A percentile compares a stretch with the other conserved stretches of the same genome.
Conservation (phyloP, 495 filamentous ascomycete genomes). For the Bathelium albidoporum region DNA sequence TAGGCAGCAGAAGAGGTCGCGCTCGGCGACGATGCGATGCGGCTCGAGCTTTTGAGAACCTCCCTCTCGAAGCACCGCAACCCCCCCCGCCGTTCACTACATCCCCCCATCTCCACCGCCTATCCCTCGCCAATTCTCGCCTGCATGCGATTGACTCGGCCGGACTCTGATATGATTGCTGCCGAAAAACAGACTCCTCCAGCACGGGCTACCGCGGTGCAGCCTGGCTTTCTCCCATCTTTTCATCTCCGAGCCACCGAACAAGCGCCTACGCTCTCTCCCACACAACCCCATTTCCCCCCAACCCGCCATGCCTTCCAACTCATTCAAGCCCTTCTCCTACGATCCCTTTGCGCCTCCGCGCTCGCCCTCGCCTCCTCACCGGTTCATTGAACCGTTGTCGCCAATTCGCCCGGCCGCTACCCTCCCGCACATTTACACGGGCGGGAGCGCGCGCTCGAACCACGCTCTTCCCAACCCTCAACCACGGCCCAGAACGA, state of each 20-base stretch:
- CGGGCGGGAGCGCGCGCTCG: background rate
- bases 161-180: background rate
- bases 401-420: conserved; percentile 18
- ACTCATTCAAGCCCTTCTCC: background rate
- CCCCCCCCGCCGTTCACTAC: background rate
- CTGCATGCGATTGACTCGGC: background rate
- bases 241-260: background rate
- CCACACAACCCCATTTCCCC: too few species aligned
- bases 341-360: background rate
- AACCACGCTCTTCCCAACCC: background rate
- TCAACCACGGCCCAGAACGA: background rate
- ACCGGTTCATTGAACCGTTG: conserved; percentile 26
- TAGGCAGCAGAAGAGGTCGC: background rate
- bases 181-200: background rate
- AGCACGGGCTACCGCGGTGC: background rate
- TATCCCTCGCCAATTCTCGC: background rate
- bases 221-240: background rate
- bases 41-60: conserved; percentile 2
- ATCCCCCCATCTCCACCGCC: background rate
- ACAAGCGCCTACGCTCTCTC: background rate
- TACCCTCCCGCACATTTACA: background rate
- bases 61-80: background rate
- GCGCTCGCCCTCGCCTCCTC: conserved; percentile 28
- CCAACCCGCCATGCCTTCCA: background rate
- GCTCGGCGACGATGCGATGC: background rate